Evolutionary conservation across 441 rosid genomes (phyloP), one percentile per base, ranked within the genome.

Genomic region (Codiaeum variegatum): DNA sequence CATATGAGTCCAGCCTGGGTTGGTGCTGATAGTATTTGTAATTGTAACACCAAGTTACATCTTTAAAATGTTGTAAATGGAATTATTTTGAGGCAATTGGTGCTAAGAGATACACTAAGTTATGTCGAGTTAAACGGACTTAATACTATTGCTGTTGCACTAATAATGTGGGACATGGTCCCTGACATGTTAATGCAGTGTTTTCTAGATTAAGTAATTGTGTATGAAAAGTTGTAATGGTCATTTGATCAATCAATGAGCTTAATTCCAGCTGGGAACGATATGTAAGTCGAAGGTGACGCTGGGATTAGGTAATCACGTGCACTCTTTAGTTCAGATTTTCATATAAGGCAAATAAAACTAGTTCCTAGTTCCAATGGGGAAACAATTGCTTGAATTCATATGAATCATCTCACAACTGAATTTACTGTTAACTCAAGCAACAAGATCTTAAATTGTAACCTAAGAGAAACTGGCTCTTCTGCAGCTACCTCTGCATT

Each of bases 391-490:
- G 46, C 15, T 32, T 68, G 10, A 54, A 15, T 69, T 69, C 49
- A 19, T 54, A 52, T 26, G 62, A 55, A 21, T 69, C 72, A 55
- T 23, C 62, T 54, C 51, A 62, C 28, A 38, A 34, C 46, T 24
- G 23, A 26, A 36, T 42, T 64, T 65, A 31, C 29, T 42, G 13
- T 62, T n/a, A 44, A 42, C 5, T 42, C 42, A 63, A 59, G 16
- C 16, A 56, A 16, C 15, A 52, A 59, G 13, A 66, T 65, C 29
- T 29, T 24, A 38, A 18, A 55, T 54, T 42, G 12, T 47, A 71
- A 73, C 19, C 34, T 73, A 15, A 38, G 23, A 73, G 54, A 29
- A 63, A 44, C 62, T 64, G 16, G 26, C 38, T 28, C 16, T 47
- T 40, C 56, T 70, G 19, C 19, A 5, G n/a, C 42, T 59, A 42